Percentiles rank a stretch among this genome's conserved stretches.
Conservation (phyloP, 352 stramenopile species). For the Globisporangium parvum region DNA sequence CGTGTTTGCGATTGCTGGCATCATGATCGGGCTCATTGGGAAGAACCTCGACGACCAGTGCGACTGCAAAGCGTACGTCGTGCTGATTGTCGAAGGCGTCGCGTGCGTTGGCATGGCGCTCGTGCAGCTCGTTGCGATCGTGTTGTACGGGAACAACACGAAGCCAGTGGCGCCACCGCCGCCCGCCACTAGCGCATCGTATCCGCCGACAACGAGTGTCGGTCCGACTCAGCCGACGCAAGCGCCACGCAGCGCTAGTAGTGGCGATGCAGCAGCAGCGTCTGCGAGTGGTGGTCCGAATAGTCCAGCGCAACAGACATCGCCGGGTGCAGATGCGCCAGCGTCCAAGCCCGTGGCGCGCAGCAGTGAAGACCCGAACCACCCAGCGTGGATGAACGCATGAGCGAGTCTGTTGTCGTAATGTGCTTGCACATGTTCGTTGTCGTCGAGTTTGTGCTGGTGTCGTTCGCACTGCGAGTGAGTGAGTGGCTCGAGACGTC, state of each 20-base stretch:
- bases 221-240: conserved; percentile 6
- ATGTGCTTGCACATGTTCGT: neutral
- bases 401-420: conserved; percentile 1
- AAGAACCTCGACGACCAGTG: conserved; percentile 52
- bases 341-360: neutral
- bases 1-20: conserved; percentile 49
- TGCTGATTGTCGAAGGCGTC: conserved; percentile 47
- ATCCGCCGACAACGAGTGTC: conserved; percentile 1
- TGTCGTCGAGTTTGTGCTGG: too few relatives aligned
- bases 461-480: too few relatives aligned
- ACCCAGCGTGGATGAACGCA: conserved; percentile 15
- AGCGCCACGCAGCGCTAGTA: neutral
- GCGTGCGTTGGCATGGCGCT: conserved; percentile 40
- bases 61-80: conserved; percentile 35
- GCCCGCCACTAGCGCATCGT: neutral
- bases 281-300: too few relatives aligned
- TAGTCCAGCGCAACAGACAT: neutral
- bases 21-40: conserved; percentile 56
- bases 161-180: conserved; percentile 5
- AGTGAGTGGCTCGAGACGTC: too few relatives aligned
- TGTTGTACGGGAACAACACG: conserved; percentile 49
- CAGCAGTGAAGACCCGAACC: conserved; percentile 2
- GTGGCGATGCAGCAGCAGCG: too few relatives aligned
- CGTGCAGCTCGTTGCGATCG: conserved; percentile 42
- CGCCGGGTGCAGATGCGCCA: neutral